Conservation (phyloP, 805 yeast species). For the Candida ficus region DNA sequence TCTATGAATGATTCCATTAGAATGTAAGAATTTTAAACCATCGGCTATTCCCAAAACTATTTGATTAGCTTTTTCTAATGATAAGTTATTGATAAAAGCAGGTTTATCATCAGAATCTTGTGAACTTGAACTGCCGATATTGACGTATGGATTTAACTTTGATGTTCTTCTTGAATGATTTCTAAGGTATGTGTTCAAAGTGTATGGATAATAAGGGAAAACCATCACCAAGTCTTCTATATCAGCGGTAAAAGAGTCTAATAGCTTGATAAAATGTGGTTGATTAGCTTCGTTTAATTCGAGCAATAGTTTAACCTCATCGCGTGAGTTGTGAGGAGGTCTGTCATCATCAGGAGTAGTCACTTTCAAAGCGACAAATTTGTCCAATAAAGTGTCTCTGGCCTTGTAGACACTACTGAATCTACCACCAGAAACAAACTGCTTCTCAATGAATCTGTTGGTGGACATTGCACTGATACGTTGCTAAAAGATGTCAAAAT, state of each 20-base stretch:
- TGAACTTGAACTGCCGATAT: conserved; percentile 4
- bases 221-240: conserved; percentile 35
- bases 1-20: conserved; percentile 77
- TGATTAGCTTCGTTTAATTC: conserved; percentile 21
- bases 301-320: conserved; percentile 34
- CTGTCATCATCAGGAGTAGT: conserved; percentile 44
- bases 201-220: conserved; percentile 35
- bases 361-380: conserved; percentile 40
- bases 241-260: conserved; percentile 22
- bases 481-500: too few species aligned
- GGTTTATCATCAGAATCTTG: conserved; percentile 12
- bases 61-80: conserved; percentile 13
- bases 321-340: conserved; percentile 48
- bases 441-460: conserved; percentile 11
- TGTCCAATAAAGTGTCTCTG: conserved; percentile 6
- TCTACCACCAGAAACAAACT: conserved; percentile 37
- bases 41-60: conserved; percentile 34
- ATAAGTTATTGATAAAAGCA: conserved; percentile 14
- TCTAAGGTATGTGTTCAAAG: conserved; percentile 32
- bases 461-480: too few species aligned
- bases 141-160: conserved; percentile 31
- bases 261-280: conserved; percentile 17
- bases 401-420: conserved; percentile 37
- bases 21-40: conserved; percentile 62
- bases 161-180: conserved; percentile 24